Evolutionary conservation across 257 asterid species (phyloP), one percentile per base, ranked within the genome.

Genomic region (Solanum chiquidenum): DNA sequence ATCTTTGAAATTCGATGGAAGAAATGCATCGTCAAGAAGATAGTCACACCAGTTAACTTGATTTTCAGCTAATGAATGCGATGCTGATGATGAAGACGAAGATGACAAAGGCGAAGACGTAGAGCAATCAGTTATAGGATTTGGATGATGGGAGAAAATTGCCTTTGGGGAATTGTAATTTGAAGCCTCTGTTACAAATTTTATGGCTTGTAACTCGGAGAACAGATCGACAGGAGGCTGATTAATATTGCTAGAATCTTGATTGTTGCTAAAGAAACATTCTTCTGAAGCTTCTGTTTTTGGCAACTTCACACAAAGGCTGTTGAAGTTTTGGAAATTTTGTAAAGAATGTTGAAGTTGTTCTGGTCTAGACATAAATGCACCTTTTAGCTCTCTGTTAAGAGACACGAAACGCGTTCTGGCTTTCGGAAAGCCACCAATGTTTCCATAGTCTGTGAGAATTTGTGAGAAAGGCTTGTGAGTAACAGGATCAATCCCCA

Each of bases 401-500:
- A 92, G 95, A 46, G 93, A 90, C 33, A 79, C 86, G 86, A 93
- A 89, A 9, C 92, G 93, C 0, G 93, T 89, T 60, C 91, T 44
- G 42, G 93, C 91, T 83, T 91, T 94, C 0, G 96, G 95, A 82
- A 94, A 92, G 62, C 96, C 95, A 3, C 98, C 96, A 10, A 96
- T 93, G 93, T 93, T 96, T 12, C 98, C 98, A 62, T 95, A 95
- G 76, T 96, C 98, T 0, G 98, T 94, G 2, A 94, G 96, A 88
- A 95, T 96, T 86, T 96, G 98, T 31, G 99, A 95, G 91, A 94
- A 96, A 11, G 99, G 98, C 77, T 94, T 94, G 84, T 95, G 99
- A 16, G 99, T 96, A 7, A 95, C 95, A 0, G 98, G 99, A 91
- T 96, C 99, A 34, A 96, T 96, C 42, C 99, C 98, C 94, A 94